Evolutionary conservation across 1,139 yeast species (phyloP), one percentile per base, ranked within the genome.

Genomic region (Hemisphaericaspora xylanilytica): DNA sequence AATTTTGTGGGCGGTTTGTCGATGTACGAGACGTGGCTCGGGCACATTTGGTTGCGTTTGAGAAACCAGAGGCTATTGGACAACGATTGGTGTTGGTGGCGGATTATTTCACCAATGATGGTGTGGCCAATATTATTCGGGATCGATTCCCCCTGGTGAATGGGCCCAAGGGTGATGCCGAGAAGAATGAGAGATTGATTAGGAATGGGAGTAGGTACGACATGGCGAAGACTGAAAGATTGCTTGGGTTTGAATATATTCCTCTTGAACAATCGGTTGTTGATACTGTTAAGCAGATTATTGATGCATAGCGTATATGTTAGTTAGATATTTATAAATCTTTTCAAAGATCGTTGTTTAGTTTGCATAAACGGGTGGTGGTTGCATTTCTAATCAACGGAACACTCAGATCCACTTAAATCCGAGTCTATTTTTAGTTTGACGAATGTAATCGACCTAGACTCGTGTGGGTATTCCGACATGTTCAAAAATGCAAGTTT

Each of bases 11-110:
- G 12, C 45, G 43, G 2, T 61, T 51, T 52, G 63, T 71, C 30
- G 81, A 78, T 48, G 82, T 78, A 2, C 62, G 81, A 39, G 81
- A 78, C 48, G 72, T 73, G 6, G 80, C 81, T 5, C 54, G 51
- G 42, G 78, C 79, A n/a, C 83, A 77, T 51, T 52, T 76, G 8
- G 48, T 53, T 31, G 75, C 75, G 1, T 56, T 75, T 42, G 67
- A 67, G 42, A 51, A 48, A 27, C 53, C 51, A 16, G 40, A 47
- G 30, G 56, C 54, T 13, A 37, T 47, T 18, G 49, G 50, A 15
- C 37, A 60, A 37, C 54, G 72, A 48, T 49, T 63, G 21, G 37
- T 60, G 13, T 34, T 60, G 14, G 28, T 44, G 13, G 48, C 55
- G 7, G 68, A 60, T 1, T 43, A 51, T 29, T 68, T 59, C 51